Conservation (phyloP, 140 eudicot genomes). For the Ambrosia hybrid region DNA sequence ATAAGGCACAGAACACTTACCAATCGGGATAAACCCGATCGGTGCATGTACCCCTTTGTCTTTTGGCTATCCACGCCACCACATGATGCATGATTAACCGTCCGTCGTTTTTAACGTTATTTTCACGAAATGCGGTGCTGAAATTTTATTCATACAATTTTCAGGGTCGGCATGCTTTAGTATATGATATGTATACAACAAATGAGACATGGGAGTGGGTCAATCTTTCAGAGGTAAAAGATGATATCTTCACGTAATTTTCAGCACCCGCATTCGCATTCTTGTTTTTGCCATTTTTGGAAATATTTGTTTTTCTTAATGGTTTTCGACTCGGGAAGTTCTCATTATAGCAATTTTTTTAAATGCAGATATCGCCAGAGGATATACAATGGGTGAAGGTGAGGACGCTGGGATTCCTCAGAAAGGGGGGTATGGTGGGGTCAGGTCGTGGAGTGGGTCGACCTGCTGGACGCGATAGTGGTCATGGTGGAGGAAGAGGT, state of each 20-base stretch:
- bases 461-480: constrained; percentile 53
- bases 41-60: no score
- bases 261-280: not conserved
- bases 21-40: no score
- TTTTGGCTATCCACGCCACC: no score
- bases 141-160: constrained; percentile 9
- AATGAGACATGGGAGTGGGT: constrained; percentile 85
- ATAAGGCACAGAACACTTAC: no score
- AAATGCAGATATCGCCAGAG: constrained; percentile 65
- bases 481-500: constrained; percentile 79
- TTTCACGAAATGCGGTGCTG: not conserved
- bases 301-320: not conserved
- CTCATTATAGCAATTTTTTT: not conserved
- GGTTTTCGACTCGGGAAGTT: not conserved
- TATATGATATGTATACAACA: constrained; percentile 59
- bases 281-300: not conserved
- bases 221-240: constrained; percentile 64
- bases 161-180: constrained; percentile 82
- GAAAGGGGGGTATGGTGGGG: constrained; percentile 61
- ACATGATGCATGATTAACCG: no score
- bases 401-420: constrained; percentile 71
- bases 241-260: not conserved
- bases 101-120: no score
- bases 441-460: constrained; percentile 59
- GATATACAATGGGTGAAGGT: constrained; percentile 77